These are phyloP conservation scores for Kalanchoe fedtschenkoi DNA, from an alignment of 164 flowering plant genomes.

Conservation along the genomic window DNA sequence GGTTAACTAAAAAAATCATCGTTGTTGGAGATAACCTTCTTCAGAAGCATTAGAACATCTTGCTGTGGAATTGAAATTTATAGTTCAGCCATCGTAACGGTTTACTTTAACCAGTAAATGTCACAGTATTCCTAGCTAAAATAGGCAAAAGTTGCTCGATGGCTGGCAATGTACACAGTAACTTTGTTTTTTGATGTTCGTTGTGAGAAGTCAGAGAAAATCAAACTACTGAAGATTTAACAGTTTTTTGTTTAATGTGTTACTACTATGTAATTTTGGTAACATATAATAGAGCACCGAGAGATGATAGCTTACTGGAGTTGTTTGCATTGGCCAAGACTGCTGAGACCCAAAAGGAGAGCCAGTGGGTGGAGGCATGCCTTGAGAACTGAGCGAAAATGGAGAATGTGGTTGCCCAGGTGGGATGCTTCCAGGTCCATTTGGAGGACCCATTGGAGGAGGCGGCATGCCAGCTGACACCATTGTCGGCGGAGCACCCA, in stretches of 20 bases:
- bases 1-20: too few relatives aligned
- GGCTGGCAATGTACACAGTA: neutral
- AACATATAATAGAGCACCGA: neutral
- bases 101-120: neutral
- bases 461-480: slow-evolving; percentile 14
- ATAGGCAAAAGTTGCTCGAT: neutral
- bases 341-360: slow-evolving; percentile 12
- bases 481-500: slow-evolving; percentile 37
- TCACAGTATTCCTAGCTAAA: neutral
- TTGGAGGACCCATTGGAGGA: slow-evolving; percentile 16
- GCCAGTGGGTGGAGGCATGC: slow-evolving; percentile 26
- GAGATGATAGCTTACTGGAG: slow-evolving; percentile 15
- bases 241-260: neutral
- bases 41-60: neutral
- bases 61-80: neutral
- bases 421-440: slow-evolving; percentile 15
- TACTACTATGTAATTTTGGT: neutral
- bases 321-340: slow-evolving; percentile 13
- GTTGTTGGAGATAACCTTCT: neutral
- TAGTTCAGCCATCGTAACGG: neutral
- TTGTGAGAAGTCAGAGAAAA: neutral
- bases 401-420: slow-evolving; percentile 19
- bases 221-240: neutral
- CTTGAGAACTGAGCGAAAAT: slow-evolving; percentile 15
- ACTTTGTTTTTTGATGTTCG: neutral